Evolutionary conservation across 2,329 filamentous ascomycete genomes (phyloP), one percentile per base, ranked within the genome.

Genomic region (Diplodia mutila): DNA sequence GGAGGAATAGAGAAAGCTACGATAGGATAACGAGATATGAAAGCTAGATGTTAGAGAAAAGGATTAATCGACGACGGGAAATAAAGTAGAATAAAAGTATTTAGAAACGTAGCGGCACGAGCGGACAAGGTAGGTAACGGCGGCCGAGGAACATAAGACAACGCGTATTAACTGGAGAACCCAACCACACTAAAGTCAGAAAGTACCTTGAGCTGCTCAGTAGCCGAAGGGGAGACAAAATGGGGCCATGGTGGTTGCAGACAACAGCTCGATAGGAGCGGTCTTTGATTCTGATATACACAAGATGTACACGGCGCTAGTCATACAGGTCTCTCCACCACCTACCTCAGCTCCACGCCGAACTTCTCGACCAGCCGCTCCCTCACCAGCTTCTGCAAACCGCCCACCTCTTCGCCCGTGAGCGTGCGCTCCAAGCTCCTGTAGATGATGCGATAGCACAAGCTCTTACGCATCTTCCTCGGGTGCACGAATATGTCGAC

Each of bases 381-480:
- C 51, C 85, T 83, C 53, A 98, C 89, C 71, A 83, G 79, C 61
- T 88, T 84, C 77, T 99, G 94, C 75, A 97, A 80, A 52, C 83
- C 79, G 76, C 96, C 96, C 12, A 89, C 87, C 83, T 97, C 92
- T 42, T 86, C 84, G 73, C 93, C 95, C 11, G 91, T 97, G 78
- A 99, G 81, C 1, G 94, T 99, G 75, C 91, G 87, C 83, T 97
- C 94, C 72, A 97, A 81, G 78, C 93, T 97, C 71, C 95, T 87
- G 81, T 99, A 99, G 76, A 94, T 94, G 79, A 98, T 90, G 70
- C 94, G 86, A 79, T 97, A 99, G 80, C 93, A 97, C 82, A 95
- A 80, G 81, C 94, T 97, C 81, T 87, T 90, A 72, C 91, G 85
- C 4, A 90, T 89, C 23, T 91, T 94, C 81, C 91, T 93, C 46